Percentiles rank a stretch among this genome's conserved stretches.
Conservation (phyloP, 805 yeast species). For the Priceomyces melissophilus region DNA sequence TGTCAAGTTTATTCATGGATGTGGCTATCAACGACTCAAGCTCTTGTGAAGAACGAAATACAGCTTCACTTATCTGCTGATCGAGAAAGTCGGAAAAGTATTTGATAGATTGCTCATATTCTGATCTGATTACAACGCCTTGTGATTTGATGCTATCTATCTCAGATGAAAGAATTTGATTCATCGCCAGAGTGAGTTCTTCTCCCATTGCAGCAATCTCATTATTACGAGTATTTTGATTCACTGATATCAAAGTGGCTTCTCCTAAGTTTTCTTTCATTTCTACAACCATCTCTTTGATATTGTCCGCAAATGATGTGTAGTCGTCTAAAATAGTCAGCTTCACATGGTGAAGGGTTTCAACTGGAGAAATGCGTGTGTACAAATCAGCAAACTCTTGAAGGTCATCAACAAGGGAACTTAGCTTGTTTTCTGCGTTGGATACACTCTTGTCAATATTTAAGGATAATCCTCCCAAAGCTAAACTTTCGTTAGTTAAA, state of each 20-base stretch:
- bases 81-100: slow-evolving; percentile 6
- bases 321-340: slow-evolving; percentile 2
- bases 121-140: slow-evolving; percentile 3
- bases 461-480: slow-evolving; percentile 3
- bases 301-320: background rate
- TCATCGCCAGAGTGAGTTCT: slow-evolving; percentile 1
- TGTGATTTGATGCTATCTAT: slow-evolving; percentile 3
- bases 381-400: background rate
- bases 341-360: slow-evolving; percentile 2
- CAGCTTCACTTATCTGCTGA: slow-evolving; percentile 5
- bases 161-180: background rate
- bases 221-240: background rate
- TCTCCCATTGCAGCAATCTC: slow-evolving; percentile 3
- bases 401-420: background rate
- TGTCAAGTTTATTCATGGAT: slow-evolving; percentile 8
- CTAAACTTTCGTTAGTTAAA: background rate
- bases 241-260: background rate
- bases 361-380: background rate
- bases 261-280: slow-evolving; percentile 4
- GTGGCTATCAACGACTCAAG: slow-evolving; percentile 6
- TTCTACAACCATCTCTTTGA: slow-evolving; percentile 1
- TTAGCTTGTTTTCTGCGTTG: slow-evolving; percentile 2
- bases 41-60: slow-evolving; percentile 1
- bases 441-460: slow-evolving; percentile 2
- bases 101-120: slow-evolving; percentile 5